A percentile compares a stretch with the other conserved stretches of the same genome.
These are phyloP conservation scores for Saturnispora kantuleensis DNA, from an alignment of 805 yeast species.

Conservation along the genomic window DNA sequence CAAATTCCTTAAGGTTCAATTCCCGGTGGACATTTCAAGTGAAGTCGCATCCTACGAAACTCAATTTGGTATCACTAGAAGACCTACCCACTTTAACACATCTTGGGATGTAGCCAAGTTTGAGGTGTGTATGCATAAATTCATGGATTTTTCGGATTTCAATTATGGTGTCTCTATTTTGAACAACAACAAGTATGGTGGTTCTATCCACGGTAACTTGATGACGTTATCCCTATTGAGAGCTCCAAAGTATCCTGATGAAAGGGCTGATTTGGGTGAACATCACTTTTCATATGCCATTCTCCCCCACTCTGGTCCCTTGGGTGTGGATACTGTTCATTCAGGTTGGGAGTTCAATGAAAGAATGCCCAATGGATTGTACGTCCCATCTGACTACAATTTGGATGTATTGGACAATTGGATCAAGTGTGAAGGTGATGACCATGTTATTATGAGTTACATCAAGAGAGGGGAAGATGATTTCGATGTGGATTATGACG, in stretches of 20 bases:
- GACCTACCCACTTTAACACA: slow-evolving; percentile 94
- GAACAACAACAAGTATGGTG: slow-evolving; percentile 86
- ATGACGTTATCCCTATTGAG: slow-evolving; percentile 82
- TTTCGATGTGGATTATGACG: slow-evolving; percentile 35
- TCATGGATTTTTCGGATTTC: slow-evolving; percentile 82
- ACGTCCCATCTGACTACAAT: slow-evolving; percentile 3
- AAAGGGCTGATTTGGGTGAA: slow-evolving; percentile 84
- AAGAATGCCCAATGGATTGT: slow-evolving; percentile 19
- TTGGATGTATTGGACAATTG: slow-evolving; percentile 11
- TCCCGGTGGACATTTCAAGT: slow-evolving; percentile 74
- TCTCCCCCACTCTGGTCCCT: slow-evolving; percentile 67
- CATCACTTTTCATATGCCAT: slow-evolving; percentile 79
- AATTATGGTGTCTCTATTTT: slow-evolving; percentile 79
- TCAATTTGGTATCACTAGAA: slow-evolving; percentile 81
- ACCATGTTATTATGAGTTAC: slow-evolving; percentile 58
- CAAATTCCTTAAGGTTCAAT: slow-evolving; percentile 87
- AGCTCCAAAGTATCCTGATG: slow-evolving; percentile 93
- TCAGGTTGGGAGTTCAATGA: slow-evolving; percentile 77
- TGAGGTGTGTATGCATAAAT: slow-evolving; percentile 91
- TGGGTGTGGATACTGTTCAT: slow-evolving; percentile 56
- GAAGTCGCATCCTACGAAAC: slow-evolving; percentile 86
- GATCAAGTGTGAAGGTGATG: slow-evolving; percentile 35
- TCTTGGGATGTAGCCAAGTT: slow-evolving; percentile 95
- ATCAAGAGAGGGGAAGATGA: slow-evolving; percentile 88
- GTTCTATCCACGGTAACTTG: slow-evolving; percentile 83